Percentiles rank a stretch among this genome's conserved stretches.
These are phyloP conservation scores for Fomitopsis palustris DNA, from an alignment of 1,284 basidiomycete species.

Conservation along the genomic window DNA sequence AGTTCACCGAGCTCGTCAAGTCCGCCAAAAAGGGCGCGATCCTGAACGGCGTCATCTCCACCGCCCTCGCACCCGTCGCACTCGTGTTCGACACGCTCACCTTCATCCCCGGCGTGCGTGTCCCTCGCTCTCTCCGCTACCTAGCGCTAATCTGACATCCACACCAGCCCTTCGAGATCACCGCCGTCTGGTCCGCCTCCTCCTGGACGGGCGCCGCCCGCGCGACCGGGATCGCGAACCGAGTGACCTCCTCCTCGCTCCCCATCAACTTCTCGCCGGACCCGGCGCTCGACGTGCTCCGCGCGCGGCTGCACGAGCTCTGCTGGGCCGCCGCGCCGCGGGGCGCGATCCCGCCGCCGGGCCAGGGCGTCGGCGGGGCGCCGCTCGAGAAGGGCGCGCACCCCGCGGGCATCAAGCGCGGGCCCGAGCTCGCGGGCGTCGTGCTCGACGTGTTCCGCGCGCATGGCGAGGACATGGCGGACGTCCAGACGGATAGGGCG, in stretches of 20 bases:
- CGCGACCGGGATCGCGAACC: conserved; percentile 7
- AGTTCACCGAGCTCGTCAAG: conserved; percentile 7
- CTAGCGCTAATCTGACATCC: not conserved
- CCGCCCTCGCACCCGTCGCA: conserved; percentile 6
- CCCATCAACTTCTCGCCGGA: conserved; percentile 2
- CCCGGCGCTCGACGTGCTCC: conserved; percentile 3
- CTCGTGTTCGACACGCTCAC: conserved; percentile 8
- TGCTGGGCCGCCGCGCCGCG: conserved; percentile 1
- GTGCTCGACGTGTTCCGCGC: conserved; percentile 5
- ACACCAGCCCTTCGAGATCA: conserved; percentile 7
- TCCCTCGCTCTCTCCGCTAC: no score
- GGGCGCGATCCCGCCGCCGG: not conserved
- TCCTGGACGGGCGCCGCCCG: conserved; percentile 9
- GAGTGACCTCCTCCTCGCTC: conserved; percentile 5
- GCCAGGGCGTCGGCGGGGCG: not conserved
- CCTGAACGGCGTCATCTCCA: conserved; percentile 8
- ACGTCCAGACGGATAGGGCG: conserved; percentile 5
- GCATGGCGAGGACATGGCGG: conserved; percentile 6
- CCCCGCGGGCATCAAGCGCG: not conserved
- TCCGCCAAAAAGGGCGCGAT: conserved; percentile 8
- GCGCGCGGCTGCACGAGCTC: conserved; percentile 5
- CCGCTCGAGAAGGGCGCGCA: not conserved
- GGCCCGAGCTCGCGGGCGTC: conserved; percentile 5
- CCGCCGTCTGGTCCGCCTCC: conserved; percentile 8
- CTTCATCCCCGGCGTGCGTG: conserved; percentile 7